Evolutionary conservation across 1,284 basidiomycete species (phyloP).

Genomic region (Waitea zeae): DNA sequence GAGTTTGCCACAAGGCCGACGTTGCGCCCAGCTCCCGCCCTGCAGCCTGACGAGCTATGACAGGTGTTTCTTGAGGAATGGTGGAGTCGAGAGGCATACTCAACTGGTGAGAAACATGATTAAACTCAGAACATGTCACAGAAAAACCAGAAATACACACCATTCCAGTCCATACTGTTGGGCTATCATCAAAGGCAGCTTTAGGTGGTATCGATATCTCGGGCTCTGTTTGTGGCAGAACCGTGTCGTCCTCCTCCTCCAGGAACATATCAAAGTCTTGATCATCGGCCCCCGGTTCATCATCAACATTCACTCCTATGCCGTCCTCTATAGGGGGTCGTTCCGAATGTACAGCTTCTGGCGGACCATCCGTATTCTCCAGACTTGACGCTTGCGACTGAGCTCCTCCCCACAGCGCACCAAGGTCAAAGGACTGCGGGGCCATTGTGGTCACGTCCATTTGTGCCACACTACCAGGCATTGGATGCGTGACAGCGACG

Average conservation of each 20-base stretch:
- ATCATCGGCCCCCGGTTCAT: constrained; percentile 41
- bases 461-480: too few relatives aligned
- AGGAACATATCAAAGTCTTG: constrained; percentile 74
- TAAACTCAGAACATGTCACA: constrained; percentile 2
- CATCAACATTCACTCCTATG: constrained; percentile 22
- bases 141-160: constrained; percentile 20
- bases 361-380: constrained; percentile 8
- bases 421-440: constrained; percentile 67
- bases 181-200: constrained; percentile 26
- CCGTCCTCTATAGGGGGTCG: constrained; percentile 17
- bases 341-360: constrained; percentile 1
- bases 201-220: constrained; percentile 7
- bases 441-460: too few relatives aligned
- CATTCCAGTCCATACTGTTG: constrained; percentile 54
- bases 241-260: constrained; percentile 32
- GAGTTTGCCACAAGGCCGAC: constrained; percentile 48
- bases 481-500: too few relatives aligned
- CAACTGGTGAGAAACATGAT: constrained; percentile 24
- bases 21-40: constrained; percentile 35
- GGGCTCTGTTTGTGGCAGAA: constrained; percentile 15
- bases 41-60: constrained; percentile 57
- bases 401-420: constrained; percentile 35
- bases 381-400: constrained; percentile 12
- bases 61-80: constrained; percentile 41
- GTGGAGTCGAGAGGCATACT: constrained; percentile 61